Evolutionary conservation across 441 rosid genomes (phyloP).

Genomic region (Raphanus hybrid): DNA sequence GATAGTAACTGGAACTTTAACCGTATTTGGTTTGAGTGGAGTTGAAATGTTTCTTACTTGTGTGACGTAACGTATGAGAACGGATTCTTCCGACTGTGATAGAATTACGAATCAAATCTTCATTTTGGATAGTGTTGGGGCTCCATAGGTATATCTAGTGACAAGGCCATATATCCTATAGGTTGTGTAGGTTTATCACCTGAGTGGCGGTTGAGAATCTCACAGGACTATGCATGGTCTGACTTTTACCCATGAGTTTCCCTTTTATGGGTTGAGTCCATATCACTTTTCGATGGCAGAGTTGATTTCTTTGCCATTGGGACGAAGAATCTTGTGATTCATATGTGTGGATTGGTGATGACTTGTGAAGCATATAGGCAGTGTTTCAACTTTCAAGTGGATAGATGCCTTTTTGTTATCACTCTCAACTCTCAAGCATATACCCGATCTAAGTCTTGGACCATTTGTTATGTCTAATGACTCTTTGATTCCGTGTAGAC

Average conservation of each 20-base stretch:
- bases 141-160: neutral
- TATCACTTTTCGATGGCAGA: neutral
- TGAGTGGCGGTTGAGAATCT: conserved; percentile 3
- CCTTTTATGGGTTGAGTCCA: neutral
- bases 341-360: neutral
- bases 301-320: neutral
- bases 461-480: neutral
- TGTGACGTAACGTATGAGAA: no score
- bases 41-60: conserved; percentile 16
- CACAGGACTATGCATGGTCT: conserved; percentile 11
- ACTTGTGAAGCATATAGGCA: conserved; percentile 13
- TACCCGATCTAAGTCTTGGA: conserved; percentile 2
- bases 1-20: neutral
- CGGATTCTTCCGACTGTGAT: neutral
- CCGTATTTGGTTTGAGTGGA: neutral
- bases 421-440: neutral
- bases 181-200: neutral
- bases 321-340: conserved; percentile 4
- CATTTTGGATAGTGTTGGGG: no score
- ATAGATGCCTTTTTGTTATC: conserved; percentile 8
- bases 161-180: neutral
- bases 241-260: neutral
- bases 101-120: no score
- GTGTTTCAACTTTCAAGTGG: conserved; percentile 12
- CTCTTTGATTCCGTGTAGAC: conserved; percentile 2